Evolutionary conservation across 2,329 filamentous ascomycete species (phyloP).

Genomic region (Penicillium italicum): DNA sequence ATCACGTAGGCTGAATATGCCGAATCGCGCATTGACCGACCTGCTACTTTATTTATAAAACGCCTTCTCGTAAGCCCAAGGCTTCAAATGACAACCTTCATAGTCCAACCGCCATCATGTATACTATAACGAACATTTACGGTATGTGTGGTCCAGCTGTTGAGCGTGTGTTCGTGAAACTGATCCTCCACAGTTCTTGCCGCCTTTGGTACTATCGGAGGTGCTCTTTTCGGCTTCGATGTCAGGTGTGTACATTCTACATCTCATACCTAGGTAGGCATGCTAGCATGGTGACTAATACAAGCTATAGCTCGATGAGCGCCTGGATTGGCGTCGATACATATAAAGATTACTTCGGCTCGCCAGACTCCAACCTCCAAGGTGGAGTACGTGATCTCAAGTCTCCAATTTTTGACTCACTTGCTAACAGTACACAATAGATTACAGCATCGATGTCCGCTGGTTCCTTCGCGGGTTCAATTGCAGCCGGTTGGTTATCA

Average conservation of each 20-base stretch:
- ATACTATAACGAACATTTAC: constrained; percentile 50
- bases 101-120: constrained; percentile 17
- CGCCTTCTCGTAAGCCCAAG: background rate
- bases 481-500: constrained; percentile 23
- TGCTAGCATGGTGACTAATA: constrained; percentile 4
- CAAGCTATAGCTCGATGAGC: constrained; percentile 33
- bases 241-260: constrained; percentile 49
- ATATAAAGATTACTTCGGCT: constrained; percentile 55
- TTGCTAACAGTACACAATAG: constrained; percentile 37
- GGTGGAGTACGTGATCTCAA: constrained; percentile 28
- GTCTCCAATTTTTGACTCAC: background rate
- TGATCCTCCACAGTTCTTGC: constrained; percentile 43
- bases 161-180: background rate
- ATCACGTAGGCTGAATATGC: constrained; percentile 5
- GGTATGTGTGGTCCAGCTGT: constrained; percentile 12
- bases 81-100: background rate
- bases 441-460: constrained; percentile 60
- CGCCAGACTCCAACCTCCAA: constrained; percentile 39
- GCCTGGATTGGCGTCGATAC: constrained; percentile 50
- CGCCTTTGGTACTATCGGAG: constrained; percentile 55
- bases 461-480: constrained; percentile 22
- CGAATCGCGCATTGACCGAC: constrained; percentile 9
- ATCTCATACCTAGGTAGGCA: constrained; percentile 33
- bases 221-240: constrained; percentile 58
- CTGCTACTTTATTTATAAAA: constrained; percentile 15